Conservation (phyloP, 352 stramenopile genomes). For the Pythium aquatile region DNA sequence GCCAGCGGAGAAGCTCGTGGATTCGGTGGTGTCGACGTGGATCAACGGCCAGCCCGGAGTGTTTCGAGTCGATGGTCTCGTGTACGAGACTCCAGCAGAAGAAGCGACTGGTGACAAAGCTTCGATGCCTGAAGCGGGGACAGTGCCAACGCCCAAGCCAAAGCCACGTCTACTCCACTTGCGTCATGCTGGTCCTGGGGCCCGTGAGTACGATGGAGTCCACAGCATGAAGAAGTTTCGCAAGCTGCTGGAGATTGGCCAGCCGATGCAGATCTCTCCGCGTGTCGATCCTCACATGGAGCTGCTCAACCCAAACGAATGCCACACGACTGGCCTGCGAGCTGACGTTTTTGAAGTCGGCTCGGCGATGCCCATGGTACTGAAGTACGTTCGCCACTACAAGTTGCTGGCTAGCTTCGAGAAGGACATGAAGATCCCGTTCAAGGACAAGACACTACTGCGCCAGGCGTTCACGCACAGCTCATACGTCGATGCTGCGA, state of each 20-base stretch:
- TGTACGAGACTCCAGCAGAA: constrained; percentile 24
- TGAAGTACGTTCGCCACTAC: constrained; percentile 83
- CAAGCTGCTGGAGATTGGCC: constrained; percentile 35
- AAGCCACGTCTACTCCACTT: constrained; percentile 32
- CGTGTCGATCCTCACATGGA: constrained; percentile 45
- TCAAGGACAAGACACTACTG: constrained; percentile 74
- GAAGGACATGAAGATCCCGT: constrained; percentile 51
- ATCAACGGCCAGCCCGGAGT: constrained; percentile 57
- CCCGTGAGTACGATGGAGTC: constrained; percentile 67
- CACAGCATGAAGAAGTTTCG: constrained; percentile 67
- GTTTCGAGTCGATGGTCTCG: constrained; percentile 64
- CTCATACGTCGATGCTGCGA: constrained; percentile 81
- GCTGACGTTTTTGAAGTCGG: constrained; percentile 82
- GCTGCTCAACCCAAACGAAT: constrained; percentile 44
- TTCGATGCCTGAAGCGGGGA: background rate
- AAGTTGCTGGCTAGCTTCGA: constrained; percentile 68
- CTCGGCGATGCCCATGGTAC: constrained; percentile 81
- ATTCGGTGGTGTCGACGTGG: constrained; percentile 72
- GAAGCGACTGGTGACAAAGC: constrained; percentile 3
- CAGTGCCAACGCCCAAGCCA: background rate
- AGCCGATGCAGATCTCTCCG: constrained; percentile 68
- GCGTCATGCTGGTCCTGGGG: constrained; percentile 47
- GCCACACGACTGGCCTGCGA: constrained; percentile 72
- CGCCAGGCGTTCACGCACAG: constrained; percentile 83
- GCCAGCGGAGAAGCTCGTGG: constrained; percentile 47